Base-by-base conservation (phyloP, 164 flowering plant species). In the Amborella trichopoda region DNA sequence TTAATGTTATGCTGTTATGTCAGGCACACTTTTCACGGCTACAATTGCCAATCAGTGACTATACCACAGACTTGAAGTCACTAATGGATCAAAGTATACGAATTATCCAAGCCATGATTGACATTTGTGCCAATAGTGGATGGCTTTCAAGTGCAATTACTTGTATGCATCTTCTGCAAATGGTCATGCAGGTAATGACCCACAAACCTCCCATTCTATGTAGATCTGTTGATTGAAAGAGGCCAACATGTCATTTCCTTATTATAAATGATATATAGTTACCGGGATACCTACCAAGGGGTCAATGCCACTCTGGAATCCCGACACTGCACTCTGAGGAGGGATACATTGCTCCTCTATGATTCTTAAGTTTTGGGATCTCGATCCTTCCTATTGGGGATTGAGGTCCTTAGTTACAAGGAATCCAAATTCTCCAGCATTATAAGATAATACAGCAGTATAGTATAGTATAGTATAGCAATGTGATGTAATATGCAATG, bases 61-160 rank as follows among this genome's bases (percentile, higher is more conserved):
- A 91, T 62, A 49, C 75, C 39, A 91, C 96, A n/a, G 99, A 91
- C 64, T 67, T 87, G 44, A 91, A 91, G 66, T 87, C 96, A 11
- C 95, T 91, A 34, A 55, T 91, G 78, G 99, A 91, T 64, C 99
- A 91, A 67, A 91, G 99, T 64, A 91, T 91, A 53, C 89, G 99
- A 23, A 80, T 91, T 45, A 74, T 91, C 51, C 99, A 87, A 68
- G 99, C 99, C 33, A 91, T 91, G 99, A 84, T 91, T 39, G 99
- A 91, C 65, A 68, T 91, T 45, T 91, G 91, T 74, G 95, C 99
- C 17, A 91, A 91, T 50, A 91, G 96, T 54, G 99, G 96, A 55
- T 91, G 99, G 99, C 88, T 91, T 58, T 72, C 90, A 44, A 84
- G 95, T 61, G 59, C 96, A 44, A 41, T 87, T 26, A 74, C 88